A percentile compares a stretch with the other conserved stretches of the same genome.
Evolutionary conservation across 108 stramenopile genomes (phyloP).

Genomic region (Nitzschia sp.): DNA sequence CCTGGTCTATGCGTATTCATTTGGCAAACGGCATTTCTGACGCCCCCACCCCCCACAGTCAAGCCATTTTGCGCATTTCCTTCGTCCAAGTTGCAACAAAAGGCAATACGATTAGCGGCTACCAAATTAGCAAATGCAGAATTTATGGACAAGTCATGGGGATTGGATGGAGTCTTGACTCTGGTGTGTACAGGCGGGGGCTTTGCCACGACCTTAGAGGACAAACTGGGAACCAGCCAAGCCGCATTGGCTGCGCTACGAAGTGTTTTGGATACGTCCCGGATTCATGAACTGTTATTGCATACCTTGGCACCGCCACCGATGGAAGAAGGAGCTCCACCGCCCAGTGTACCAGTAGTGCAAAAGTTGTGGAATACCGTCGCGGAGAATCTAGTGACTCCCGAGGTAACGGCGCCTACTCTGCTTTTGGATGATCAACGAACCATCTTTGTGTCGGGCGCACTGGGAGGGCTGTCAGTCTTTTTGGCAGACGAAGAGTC

Average conservation of each 20-base stretch:
- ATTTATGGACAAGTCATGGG: conserved; percentile 38
- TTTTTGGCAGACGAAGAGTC: conserved; percentile 62
- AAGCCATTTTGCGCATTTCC: conserved; percentile 59
- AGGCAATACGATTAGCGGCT: conserved; percentile 62
- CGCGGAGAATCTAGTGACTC: conserved; percentile 42
- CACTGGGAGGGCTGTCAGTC: conserved; percentile 61
- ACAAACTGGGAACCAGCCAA: conserved; percentile 51
- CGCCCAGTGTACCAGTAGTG: conserved; percentile 32
- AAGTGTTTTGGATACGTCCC: conserved; percentile 42
- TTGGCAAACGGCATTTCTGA: conserved; percentile 69
- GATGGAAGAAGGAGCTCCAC: conserved; percentile 15
- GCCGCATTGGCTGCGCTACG: conserved; percentile 58
- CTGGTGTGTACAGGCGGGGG: conserved; percentile 75
- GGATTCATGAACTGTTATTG: conserved; percentile 58
- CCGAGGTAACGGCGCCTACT: neutral
- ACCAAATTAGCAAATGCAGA: conserved; percentile 36
- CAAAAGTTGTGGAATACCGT: conserved; percentile 72
- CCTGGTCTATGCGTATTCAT: conserved; percentile 39
- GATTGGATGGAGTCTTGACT: conserved; percentile 71
- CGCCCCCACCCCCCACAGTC: conserved; percentile 43
- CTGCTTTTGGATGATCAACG: conserved; percentile 7
- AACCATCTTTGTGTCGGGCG: conserved; percentile 46
- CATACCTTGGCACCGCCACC: conserved; percentile 80
- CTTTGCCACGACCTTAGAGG: conserved; percentile 13
- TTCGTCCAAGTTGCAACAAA: conserved; percentile 56